Base-by-base conservation (phyloP, 2,329 filamentous ascomycete genomes). In the Aspergillus fumigatus region DNA sequence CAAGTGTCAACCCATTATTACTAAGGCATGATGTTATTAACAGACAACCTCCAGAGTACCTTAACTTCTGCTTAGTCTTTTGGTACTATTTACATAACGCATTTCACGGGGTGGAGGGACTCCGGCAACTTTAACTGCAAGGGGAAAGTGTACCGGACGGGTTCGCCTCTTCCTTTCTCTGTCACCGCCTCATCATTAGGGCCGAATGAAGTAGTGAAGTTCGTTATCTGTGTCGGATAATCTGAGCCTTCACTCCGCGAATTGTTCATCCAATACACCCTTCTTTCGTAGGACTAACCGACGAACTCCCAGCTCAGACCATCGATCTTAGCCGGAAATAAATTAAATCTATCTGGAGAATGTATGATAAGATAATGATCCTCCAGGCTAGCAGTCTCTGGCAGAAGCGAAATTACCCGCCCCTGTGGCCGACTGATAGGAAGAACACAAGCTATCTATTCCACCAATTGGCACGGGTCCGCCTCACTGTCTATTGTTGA, bases 301-400 rank as follows among this genome's bases (percentile, higher is more conserved):
- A 41, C 38, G 40, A 43, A 43, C 40, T 35, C 40, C 40, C 17
- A 43, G 40, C 40, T 21, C 40, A n/a, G 40, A 43, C 19, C 40
- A 43, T 35, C 32, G 32, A 21, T 43, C 51, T 40, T 49, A 50
- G 54, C 43, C 23, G 54, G n/a, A 51, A 51, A 27, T 55, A 35
- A 35, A 35, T 35, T 35, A 35, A 35, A 35, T 35, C 32, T 17
- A 35, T 35, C 32, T 5, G 17, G 32, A 35, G 14, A 35, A 35
- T 35, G 17, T 10, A 35, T 35, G 32, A 35, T 14, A 35, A 35
- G 32, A 17, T 35, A 4, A 17, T 35, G 32, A 35, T 35, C 32
- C 11, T 29, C 32, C 32, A 14, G 11, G 17, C 32, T 35, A 35
- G 7, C 11, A 35, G 29, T 11, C 29, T 5, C 29, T 32, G 29